Conservation (phyloP, 163 green algal species). For the Scenedesmus sp. region DNA sequence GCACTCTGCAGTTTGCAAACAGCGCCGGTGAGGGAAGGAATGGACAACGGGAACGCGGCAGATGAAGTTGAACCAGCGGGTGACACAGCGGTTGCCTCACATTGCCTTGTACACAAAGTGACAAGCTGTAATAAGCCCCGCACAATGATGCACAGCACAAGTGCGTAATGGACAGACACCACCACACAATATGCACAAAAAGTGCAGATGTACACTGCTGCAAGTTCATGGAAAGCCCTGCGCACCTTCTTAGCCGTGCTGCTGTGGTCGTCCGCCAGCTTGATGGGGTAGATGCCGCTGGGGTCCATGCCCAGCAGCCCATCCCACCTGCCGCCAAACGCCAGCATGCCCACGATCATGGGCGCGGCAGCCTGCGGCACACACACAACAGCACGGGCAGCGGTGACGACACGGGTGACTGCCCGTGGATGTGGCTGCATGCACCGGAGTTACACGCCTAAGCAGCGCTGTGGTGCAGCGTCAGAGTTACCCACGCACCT, state of each 20-base stretch:
- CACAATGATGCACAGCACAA: no score
- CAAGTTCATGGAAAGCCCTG: no score
- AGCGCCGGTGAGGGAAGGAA: neutral
- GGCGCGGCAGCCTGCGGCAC: constrained; percentile 59
- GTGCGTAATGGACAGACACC: neutral
- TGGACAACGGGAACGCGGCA: neutral
- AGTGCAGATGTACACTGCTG: no score
- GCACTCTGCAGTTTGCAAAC: neutral
- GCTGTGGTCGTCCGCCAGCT: constrained; percentile 28
- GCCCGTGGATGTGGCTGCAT: no score
- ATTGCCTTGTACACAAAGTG: no score
- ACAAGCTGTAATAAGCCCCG: no score
- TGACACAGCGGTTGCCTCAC: no score
- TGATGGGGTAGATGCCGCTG: constrained; percentile 36
- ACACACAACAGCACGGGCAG: neutral
- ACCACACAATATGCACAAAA: no score
- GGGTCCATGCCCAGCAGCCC: constrained; percentile 42
- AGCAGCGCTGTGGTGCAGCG: no score
- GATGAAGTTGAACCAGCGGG: neutral
- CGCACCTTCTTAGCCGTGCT: constrained; percentile 40
- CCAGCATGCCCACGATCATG: constrained; percentile 74
- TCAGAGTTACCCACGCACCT: no score
- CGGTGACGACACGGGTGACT: no score
- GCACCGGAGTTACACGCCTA: no score
- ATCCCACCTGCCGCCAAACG: constrained; percentile 71